Percentiles rank a stretch among this genome's conserved stretches.
phyloP scores from a whole-genome alignment of 495 filamentous ascomycete genomes.

The Penicillium arizonense region DNA sequence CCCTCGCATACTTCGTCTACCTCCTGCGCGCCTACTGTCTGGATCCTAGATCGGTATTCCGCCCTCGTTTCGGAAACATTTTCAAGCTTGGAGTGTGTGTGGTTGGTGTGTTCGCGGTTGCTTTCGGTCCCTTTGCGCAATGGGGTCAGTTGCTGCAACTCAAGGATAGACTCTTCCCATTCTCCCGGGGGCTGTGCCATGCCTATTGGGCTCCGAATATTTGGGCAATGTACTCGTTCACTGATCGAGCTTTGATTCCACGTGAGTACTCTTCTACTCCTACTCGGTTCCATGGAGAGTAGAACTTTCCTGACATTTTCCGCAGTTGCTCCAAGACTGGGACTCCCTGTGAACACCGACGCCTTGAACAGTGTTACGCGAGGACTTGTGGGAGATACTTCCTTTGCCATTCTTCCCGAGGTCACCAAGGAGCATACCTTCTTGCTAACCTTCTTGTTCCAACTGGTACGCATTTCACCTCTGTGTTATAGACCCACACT shows the following conservation, averaged over 20 bases:
- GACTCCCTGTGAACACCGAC: constrained; percentile 65
- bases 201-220: constrained; percentile 98
- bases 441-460: constrained; percentile 76
- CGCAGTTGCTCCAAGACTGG: constrained; percentile 74
- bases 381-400: constrained; percentile 90
- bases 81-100: constrained; percentile 79
- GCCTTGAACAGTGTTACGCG: constrained; percentile 87
- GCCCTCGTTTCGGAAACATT: constrained; percentile 72
- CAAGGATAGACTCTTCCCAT: constrained; percentile 83
- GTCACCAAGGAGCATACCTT: constrained; percentile 80
- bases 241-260: constrained; percentile 77
- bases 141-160: constrained; percentile 89
- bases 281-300: not conserved
- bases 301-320: constrained; percentile 20
- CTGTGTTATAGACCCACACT: not conserved
- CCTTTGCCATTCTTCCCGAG: constrained; percentile 90
- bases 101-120: constrained; percentile 67
- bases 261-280: constrained; percentile 45
- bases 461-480: constrained; percentile 52
- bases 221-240: constrained; percentile 96
- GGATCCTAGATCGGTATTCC: constrained; percentile 71
- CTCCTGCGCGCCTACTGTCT: constrained; percentile 86
- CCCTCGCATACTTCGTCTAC: constrained; percentile 94
- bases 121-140: constrained; percentile 86
- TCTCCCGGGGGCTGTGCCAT: constrained; percentile 89